Conservation (phyloP, 108 stramenopile genomes). For the Pseudonitzschia multiseries region DNA sequence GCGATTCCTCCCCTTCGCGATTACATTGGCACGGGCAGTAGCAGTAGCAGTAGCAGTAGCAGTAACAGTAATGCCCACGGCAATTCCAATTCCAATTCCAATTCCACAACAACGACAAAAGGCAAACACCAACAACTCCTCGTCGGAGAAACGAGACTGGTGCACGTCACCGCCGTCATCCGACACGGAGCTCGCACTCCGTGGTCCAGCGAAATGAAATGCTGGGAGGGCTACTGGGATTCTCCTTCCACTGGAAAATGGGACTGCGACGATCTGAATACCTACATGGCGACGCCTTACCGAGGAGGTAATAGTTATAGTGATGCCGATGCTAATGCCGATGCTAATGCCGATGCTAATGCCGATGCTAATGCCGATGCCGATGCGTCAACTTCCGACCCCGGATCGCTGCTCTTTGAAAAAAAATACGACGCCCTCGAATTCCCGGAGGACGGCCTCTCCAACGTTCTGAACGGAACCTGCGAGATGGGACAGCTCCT, state of each 20-base stretch:
- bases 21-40: not conserved
- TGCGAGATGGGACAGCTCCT: constrained; percentile 88
- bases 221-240: constrained; percentile 54
- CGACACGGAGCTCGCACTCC: constrained; percentile 74
- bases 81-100: not conserved
- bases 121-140: not conserved
- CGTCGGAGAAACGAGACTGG: constrained; percentile 36
- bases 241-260: constrained; percentile 46
- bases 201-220: constrained; percentile 27
- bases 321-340: not conserved
- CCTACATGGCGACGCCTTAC: constrained; percentile 53
- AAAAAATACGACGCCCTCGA: constrained; percentile 72
- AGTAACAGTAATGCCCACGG: not conserved
- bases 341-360: too few species aligned
- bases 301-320: constrained; percentile 3
- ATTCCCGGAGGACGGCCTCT: constrained; percentile 21
- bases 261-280: constrained; percentile 68
- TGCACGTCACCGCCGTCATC: constrained; percentile 79
- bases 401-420: constrained; percentile 56
- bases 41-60: not conserved
- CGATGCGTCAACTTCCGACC: not conserved
- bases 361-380: not conserved
- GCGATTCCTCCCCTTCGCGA: constrained; percentile 55
- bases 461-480: constrained; percentile 72
- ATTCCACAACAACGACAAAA: not conserved